These are phyloP conservation scores for Anthostomella pinea DNA, from an alignment of 2,329 filamentous ascomycete species.

Conservation along the genomic window DNA sequence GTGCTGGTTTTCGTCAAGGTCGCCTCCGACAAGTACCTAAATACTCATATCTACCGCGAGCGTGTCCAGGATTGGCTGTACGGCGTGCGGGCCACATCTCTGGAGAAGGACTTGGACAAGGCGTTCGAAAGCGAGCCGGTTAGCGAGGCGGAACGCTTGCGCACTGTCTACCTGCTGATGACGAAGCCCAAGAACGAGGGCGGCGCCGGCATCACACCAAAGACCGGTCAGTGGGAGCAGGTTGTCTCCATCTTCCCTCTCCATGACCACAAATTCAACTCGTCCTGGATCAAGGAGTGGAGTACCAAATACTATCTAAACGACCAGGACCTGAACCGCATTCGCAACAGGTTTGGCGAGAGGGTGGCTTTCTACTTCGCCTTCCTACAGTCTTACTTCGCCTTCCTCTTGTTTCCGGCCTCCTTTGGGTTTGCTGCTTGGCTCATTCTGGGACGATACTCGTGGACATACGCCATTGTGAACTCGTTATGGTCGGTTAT, in stretches of 20 bases:
- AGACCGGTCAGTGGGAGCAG: slow-evolving; percentile 66
- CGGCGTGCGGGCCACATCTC: slow-evolving; percentile 75
- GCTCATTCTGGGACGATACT: slow-evolving; percentile 82
- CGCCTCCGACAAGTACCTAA: slow-evolving; percentile 70
- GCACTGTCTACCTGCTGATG: slow-evolving; percentile 84
- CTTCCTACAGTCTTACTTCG: slow-evolving; percentile 87
- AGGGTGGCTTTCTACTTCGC: slow-evolving; percentile 94
- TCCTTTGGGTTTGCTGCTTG: slow-evolving; percentile 74
- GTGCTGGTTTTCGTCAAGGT: slow-evolving; percentile 82
- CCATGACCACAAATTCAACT: slow-evolving; percentile 74
- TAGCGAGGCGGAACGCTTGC: slow-evolving; percentile 82
- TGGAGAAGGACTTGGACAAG: slow-evolving; percentile 67
- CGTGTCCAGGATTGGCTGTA: slow-evolving; percentile 93
- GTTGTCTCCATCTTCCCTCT: slow-evolving; percentile 75
- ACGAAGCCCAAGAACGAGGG: slow-evolving; percentile 70
- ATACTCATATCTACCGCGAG: slow-evolving; percentile 78
- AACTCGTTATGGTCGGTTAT: slow-evolving; percentile 84
- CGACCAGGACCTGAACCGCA: slow-evolving; percentile 65
- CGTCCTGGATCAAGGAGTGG: slow-evolving; percentile 71
- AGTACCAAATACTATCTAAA: slow-evolving; percentile 68
- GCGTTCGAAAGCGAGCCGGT: slow-evolving; percentile 72
- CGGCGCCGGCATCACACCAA: slow-evolving; percentile 73
- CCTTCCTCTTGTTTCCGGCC: slow-evolving; percentile 79
- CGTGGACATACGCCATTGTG: slow-evolving; percentile 72
- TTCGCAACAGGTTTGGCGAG: slow-evolving; percentile 75